Conservation (phyloP, 306 rosid species). For the Casuarina equisetifolia region DNA sequence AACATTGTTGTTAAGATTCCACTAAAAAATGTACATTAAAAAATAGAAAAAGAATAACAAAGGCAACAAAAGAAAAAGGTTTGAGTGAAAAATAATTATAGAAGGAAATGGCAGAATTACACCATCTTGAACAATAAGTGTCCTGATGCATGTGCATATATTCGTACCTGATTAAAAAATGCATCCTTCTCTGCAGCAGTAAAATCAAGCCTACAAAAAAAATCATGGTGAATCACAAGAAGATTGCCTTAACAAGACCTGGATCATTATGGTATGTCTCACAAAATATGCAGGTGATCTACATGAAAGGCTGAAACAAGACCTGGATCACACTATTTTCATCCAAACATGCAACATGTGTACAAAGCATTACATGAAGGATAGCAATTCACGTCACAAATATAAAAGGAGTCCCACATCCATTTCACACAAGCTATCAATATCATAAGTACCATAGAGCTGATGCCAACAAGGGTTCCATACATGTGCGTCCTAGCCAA, state of each 20-base stretch:
- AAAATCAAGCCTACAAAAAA: slow-evolving; percentile 77
- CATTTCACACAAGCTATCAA: slow-evolving; percentile 6
- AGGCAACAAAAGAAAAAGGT: neutral
- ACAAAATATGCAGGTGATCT: neutral
- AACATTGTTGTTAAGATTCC: neutral
- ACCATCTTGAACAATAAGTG: neutral
- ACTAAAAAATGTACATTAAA: neutral
- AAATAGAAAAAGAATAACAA: neutral
- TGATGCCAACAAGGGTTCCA: neutral
- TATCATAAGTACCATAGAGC: neutral
- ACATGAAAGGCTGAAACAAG: neutral
- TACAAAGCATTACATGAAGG: neutral
- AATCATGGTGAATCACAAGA: neutral
- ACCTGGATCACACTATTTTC: neutral
- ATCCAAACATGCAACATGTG: neutral
- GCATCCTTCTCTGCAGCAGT: slow-evolving; percentile 64
- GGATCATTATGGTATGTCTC: neutral
- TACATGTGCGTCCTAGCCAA: neutral
- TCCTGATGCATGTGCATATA: neutral
- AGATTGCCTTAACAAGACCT: neutral
- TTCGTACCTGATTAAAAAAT: slow-evolving; percentile 77
- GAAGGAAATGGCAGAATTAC: neutral
- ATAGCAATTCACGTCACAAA: slow-evolving; percentile 1
- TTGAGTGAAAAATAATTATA: neutral
- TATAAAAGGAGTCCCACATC: slow-evolving; percentile 1